These are phyloP conservation scores for Leucocoprinus leucothites DNA, from an alignment of 768 basidiomycete species.

Conservation along the genomic window DNA sequence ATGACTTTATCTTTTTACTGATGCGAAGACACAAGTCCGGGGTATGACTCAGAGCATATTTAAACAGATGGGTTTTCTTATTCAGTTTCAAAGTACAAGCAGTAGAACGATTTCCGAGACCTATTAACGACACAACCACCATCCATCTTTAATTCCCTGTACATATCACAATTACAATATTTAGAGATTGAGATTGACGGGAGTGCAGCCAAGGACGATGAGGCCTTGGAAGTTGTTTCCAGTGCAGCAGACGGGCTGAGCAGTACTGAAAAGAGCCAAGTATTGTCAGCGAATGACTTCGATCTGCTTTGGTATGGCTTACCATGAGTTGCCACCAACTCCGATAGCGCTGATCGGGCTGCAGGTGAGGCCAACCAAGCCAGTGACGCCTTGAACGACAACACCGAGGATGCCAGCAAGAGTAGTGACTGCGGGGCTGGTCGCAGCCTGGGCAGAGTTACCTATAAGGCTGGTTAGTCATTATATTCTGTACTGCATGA, in stretches of 20 bases:
- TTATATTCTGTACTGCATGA: too few species aligned
- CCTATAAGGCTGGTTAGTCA: too few species aligned
- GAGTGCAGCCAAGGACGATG: constrained; percentile 26
- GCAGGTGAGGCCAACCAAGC: constrained; percentile 9
- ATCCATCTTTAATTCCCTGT: too few species aligned
- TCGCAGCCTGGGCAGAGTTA: constrained; percentile 11
- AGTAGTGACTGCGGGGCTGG: constrained; percentile 5
- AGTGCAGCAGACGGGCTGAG: constrained; percentile 28
- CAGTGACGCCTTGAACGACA: not conserved
- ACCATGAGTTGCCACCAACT: constrained; percentile 24
- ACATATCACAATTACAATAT: too few species aligned
- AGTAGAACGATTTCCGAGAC: too few species aligned
- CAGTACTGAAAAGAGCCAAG: constrained; percentile 12
- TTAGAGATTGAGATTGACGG: constrained; percentile 20
- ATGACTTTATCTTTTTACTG: too few species aligned
- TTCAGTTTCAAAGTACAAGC: too few species aligned
- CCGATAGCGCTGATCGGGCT: constrained; percentile 6
- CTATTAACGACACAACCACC: too few species aligned
- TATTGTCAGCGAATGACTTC: not conserved
- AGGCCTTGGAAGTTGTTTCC: constrained; percentile 25
- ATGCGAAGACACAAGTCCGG: too few species aligned
- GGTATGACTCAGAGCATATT: too few species aligned
- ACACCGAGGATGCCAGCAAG: constrained; percentile 13
- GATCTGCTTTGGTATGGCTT: not conserved
- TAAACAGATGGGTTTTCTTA: too few species aligned